A percentile compares a stretch with the other conserved stretches of the same genome.
Evolutionary conservation across 257 asterid species (phyloP).

Genomic region (Solanum rostratum): DNA sequence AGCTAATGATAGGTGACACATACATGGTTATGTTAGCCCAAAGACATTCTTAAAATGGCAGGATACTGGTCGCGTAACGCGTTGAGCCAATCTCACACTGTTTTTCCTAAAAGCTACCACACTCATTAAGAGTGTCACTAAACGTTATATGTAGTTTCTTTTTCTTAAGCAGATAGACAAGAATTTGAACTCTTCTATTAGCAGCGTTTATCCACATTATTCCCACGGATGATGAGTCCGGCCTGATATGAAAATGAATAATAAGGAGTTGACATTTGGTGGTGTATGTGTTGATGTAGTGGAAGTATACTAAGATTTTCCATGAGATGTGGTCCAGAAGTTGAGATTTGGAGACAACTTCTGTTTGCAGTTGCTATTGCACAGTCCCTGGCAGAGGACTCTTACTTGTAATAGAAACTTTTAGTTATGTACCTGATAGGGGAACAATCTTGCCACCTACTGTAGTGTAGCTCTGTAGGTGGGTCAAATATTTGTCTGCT

Average conservation of each 20-base stretch:
- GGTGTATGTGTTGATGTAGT: not conserved
- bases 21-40: not conserved
- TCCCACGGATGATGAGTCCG: not conserved
- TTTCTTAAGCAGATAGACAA: not conserved
- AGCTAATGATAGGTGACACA: not conserved
- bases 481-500: not conserved
- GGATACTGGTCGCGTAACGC: not conserved
- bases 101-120: not conserved
- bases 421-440: not conserved
- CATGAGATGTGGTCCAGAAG: not conserved
- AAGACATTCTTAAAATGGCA: not conserved
- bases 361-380: not conserved
- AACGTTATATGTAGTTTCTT: not conserved
- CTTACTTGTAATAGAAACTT: not conserved
- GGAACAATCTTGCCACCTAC: not conserved
- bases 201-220: not conserved
- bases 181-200: not conserved
- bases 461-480: not conserved
- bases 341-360: not conserved
- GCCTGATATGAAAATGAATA: not conserved
- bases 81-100: not conserved
- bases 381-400: not conserved
- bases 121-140: not conserved
- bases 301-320: not conserved
- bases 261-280: not conserved